A percentile compares a stretch with the other conserved stretches of the same genome.
These are phyloP conservation scores for Penicillium capsulatum DNA, from an alignment of 2,329 filamentous ascomycete genomes.

Conservation along the genomic window DNA sequence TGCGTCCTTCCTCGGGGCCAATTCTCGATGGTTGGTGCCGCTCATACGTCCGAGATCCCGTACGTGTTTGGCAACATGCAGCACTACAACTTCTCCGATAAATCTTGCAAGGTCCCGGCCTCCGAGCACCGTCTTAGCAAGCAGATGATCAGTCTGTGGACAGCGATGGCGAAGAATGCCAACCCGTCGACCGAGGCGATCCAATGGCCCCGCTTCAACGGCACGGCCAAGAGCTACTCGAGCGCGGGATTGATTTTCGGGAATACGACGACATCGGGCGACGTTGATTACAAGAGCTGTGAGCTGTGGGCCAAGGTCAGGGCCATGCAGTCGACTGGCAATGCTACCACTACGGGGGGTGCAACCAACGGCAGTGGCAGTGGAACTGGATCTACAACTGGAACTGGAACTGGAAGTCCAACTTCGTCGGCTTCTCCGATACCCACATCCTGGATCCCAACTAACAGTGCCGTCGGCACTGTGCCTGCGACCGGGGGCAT, in stretches of 20 bases:
- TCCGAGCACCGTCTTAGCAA: constrained; percentile 13
- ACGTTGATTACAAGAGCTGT: constrained; percentile 15
- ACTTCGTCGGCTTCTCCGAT: too few relatives aligned
- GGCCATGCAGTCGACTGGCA: too few relatives aligned
- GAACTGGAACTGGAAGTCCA: too few relatives aligned
- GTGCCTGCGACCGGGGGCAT: too few relatives aligned
- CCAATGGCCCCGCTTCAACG: constrained; percentile 16
- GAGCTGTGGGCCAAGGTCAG: too few relatives aligned
- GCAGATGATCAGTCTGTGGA: constrained; percentile 19
- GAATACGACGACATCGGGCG: constrained; percentile 8
- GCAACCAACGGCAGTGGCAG: too few relatives aligned
- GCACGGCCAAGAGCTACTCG: background rate
- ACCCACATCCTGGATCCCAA: too few relatives aligned
- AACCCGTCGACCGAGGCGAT: constrained; percentile 13
- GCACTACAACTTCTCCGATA: constrained; percentile 1
- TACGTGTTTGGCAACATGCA: constrained; percentile 18
- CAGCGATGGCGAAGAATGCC: constrained; percentile 18
- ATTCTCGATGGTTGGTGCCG: constrained; percentile 2
- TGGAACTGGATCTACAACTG: too few relatives aligned
- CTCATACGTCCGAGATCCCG: constrained; percentile 20
- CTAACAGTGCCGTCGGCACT: too few relatives aligned
- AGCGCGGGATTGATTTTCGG: constrained; percentile 14
- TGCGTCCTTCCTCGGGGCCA: background rate
- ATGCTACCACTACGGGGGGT: too few relatives aligned
- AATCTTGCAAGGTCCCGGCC: constrained; percentile 11